Conservation (phyloP, 2,329 filamentous ascomycete species). For the Pochonia chlamydosporia region DNA sequence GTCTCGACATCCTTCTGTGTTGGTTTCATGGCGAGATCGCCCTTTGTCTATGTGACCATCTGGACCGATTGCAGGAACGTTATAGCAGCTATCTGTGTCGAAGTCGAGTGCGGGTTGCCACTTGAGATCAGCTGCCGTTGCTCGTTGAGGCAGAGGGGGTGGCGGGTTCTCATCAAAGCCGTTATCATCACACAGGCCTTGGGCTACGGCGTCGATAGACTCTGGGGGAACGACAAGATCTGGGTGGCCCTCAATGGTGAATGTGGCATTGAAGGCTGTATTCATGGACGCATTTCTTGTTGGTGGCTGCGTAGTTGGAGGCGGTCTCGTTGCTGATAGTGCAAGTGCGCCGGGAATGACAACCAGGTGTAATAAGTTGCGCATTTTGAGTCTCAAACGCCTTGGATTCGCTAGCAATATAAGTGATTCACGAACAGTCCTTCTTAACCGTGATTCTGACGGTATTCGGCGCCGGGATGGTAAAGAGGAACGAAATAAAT, state of each 20-base stretch:
- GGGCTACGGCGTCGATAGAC: not conserved
- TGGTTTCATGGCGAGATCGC: slow-evolving; percentile 21
- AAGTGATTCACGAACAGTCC: too few relatives aligned
- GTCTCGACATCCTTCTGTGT: slow-evolving; percentile 25
- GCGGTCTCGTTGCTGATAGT: not conserved
- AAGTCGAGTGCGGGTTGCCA: slow-evolving; percentile 25
- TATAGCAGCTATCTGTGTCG: slow-evolving; percentile 32
- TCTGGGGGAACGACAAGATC: slow-evolving; percentile 1
- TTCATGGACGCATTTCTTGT: too few relatives aligned
- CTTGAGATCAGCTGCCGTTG: slow-evolving; percentile 14
- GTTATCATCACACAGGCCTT: slow-evolving; percentile 6
- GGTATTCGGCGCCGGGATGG: too few relatives aligned
- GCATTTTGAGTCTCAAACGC: not conserved
- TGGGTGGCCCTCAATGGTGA: not conserved
- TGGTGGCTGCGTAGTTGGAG: too few relatives aligned
- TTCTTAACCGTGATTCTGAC: too few relatives aligned
- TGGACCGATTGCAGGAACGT: slow-evolving; percentile 30
- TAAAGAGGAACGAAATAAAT: too few relatives aligned
- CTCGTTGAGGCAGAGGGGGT: slow-evolving; percentile 13
- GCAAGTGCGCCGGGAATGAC: slow-evolving; percentile 1
- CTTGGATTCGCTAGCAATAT: not conserved
- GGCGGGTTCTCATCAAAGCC: slow-evolving; percentile 13
- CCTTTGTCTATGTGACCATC: slow-evolving; percentile 26
- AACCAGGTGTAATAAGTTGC: not conserved
- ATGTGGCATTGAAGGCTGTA: not conserved